A percentile compares a stretch with the other conserved stretches of the same genome.
Conservation (phyloP, 495 filamentous ascomycete species). For the Astrothelium macrocarpum region DNA sequence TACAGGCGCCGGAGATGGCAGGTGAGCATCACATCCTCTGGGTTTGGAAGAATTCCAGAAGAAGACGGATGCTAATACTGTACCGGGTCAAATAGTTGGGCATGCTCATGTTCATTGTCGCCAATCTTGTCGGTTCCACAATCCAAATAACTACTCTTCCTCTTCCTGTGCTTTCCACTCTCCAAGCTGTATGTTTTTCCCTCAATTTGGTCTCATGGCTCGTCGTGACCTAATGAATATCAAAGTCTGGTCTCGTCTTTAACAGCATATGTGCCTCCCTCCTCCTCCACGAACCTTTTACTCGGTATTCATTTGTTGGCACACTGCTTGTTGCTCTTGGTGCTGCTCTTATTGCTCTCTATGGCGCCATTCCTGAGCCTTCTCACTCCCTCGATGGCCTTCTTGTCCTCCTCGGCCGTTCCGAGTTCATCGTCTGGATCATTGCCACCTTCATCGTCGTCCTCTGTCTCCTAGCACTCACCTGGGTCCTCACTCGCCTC, state of each 20-base stretch:
- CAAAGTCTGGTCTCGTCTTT: slow-evolving; percentile 81
- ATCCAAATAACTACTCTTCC: slow-evolving; percentile 97
- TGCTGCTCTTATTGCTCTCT: slow-evolving; percentile 81
- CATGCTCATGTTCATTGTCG: slow-evolving; percentile 92
- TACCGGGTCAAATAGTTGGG: slow-evolving; percentile 45
- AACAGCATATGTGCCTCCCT: slow-evolving; percentile 95
- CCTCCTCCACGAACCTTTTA: slow-evolving; percentile 90
- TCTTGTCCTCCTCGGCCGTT: slow-evolving; percentile 60
- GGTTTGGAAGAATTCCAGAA: neutral
- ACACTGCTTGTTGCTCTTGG: slow-evolving; percentile 80
- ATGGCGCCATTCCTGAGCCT: slow-evolving; percentile 91
- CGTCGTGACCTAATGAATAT: slow-evolving; percentile 13
- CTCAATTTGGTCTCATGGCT: neutral
- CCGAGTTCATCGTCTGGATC: slow-evolving; percentile 89
- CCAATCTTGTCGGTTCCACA: slow-evolving; percentile 87
- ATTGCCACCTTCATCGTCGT: slow-evolving; percentile 63
- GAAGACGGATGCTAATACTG: slow-evolving; percentile 2
- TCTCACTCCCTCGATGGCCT: slow-evolving; percentile 81
- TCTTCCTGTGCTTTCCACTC: slow-evolving; percentile 84
- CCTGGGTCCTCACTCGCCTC: slow-evolving; percentile 44
- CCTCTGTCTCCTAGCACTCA: slow-evolving; percentile 52
- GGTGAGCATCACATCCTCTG: slow-evolving; percentile 30
- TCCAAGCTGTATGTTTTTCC: slow-evolving; percentile 60
- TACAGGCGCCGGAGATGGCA: slow-evolving; percentile 93
- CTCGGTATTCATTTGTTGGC: slow-evolving; percentile 76